These are phyloP conservation scores for Flueggea neowawraea DNA, from an alignment of 441 rosid genomes.

Conservation along the genomic window DNA sequence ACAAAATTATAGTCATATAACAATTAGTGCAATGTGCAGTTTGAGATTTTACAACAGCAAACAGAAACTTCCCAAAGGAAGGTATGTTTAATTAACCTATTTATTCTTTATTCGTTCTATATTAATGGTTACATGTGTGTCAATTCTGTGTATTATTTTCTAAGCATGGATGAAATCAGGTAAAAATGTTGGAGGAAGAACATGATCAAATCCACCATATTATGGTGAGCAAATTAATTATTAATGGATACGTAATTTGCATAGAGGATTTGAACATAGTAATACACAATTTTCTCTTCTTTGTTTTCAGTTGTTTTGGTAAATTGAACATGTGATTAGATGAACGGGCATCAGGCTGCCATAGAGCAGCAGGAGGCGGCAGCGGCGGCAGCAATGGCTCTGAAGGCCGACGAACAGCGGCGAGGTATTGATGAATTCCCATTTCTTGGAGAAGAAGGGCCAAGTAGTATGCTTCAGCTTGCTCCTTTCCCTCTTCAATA, in stretches of 20 bases:
- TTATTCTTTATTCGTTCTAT: no score
- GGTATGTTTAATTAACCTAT: conserved; percentile 10
- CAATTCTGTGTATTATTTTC: neutral
- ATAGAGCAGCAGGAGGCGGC: conserved; percentile 9
- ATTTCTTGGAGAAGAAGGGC: conserved; percentile 4
- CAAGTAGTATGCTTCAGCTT: conserved; percentile 21
- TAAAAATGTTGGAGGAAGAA: conserved; percentile 19
- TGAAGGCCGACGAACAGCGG: neutral
- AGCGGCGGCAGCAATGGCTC: neutral
- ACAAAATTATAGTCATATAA: no score
- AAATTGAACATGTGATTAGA: no score
- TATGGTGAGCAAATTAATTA: conserved; percentile 8
- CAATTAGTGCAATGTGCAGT: conserved; percentile 6
- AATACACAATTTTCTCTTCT: no score
- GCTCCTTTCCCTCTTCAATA: conserved; percentile 8
- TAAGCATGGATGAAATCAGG: neutral
- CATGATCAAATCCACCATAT: conserved; percentile 14
- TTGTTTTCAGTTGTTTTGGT: no score
- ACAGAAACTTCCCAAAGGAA: conserved; percentile 28
- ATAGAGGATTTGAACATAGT: no score
- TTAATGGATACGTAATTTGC: no score
- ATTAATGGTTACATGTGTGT: neutral
- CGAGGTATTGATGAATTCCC: conserved; percentile 9
- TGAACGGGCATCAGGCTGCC: neutral
- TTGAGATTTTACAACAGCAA: conserved; percentile 30